Percentiles rank a stretch among this genome's conserved stretches.
Evolutionary conservation across 1,284 basidiomycete genomes (phyloP).

Genomic region (Coniferiporia sulphurascens): DNA sequence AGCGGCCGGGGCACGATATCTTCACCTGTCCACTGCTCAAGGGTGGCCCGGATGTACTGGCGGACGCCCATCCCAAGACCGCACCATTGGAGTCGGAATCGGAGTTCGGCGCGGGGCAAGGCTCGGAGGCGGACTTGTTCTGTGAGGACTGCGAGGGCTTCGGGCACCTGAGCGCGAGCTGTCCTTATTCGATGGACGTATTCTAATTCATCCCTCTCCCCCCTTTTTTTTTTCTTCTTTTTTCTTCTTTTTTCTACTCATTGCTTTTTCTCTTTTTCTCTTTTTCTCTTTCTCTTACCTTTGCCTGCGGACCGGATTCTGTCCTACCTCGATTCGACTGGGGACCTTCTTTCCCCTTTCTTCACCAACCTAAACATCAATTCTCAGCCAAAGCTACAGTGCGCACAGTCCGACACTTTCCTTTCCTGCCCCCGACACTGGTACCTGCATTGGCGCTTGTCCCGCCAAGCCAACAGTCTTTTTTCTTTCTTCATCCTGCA

Average conservation of each 20-base stretch:
- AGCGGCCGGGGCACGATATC: slow-evolving; percentile 76
- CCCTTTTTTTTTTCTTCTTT: no score
- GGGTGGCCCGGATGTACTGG: slow-evolving; percentile 27
- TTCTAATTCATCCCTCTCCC: no score
- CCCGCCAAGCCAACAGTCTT: no score
- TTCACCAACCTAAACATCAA: no score
- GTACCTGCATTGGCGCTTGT: no score
- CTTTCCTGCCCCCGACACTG: no score
- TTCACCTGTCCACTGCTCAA: slow-evolving; percentile 68
- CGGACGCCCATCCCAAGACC: background rate
- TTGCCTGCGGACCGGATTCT: no score
- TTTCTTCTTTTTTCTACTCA: background rate
- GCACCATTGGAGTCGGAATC: slow-evolving; percentile 1
- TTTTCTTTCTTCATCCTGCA: no score
- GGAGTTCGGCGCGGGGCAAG: slow-evolving; percentile 11
- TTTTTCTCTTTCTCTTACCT: background rate
- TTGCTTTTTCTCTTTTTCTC: background rate
- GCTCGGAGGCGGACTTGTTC: slow-evolving; percentile 37
- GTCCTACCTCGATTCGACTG: no score
- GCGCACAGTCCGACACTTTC: no score
- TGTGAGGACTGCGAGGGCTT: slow-evolving; percentile 76
- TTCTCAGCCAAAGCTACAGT: no score
- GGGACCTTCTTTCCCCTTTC: no score
- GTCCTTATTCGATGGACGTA: slow-evolving; percentile 76
- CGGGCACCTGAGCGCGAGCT: slow-evolving; percentile 65